Base-by-base conservation (phyloP, 164 flowering plant species). In the Vitis labrusca region DNA sequence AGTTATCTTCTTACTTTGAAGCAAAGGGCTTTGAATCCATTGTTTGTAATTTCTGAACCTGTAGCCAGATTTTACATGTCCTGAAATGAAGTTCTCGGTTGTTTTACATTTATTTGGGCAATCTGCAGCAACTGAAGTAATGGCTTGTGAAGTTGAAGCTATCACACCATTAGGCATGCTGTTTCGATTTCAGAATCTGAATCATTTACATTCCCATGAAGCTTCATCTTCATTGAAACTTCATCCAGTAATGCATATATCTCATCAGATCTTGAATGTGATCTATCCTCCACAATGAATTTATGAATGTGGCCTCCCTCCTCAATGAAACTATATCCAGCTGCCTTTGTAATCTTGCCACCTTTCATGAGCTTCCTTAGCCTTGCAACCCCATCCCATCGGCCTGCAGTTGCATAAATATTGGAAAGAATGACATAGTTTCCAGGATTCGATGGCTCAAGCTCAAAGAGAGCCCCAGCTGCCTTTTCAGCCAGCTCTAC, bases 361-460 rank as follows among this genome's bases (percentile, higher is more conserved):
- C 81, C 83, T 69, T 85, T 91, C 94, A 94, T 90, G 68, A 75
- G 29, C 79, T 81, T 89, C 79, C 94, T 83, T 54, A 86, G 59
- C 79, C 68, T 87, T 16, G 86, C 85, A 68, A 91, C 96, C 44
- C 89, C 89, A 64, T 88, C 90, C 97, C 96, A 90, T 64, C 52
- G 56, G 19, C 87, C 81, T 15, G 80, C 79, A 9, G 79, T 74
- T 51, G 98, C 98, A 82, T 94, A 91, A 13, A 91, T 74, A 70
- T 90, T 91, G 5, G 96, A 91, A 59, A 93, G 90, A 54, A 93
- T 88, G 50, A 91, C 94, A 73, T 85, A 89, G 69, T 84, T 90
- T n/a, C 94, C 97, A 4, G 97, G 85, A 77, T 91, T 89, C 82
- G 82, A 77, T n/a, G 94, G 98, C 78, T 93, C 97, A 1, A 91